Evolutionary conservation across 495 filamentous ascomycete species (phyloP), one percentile per base, ranked within the genome.

Genomic region (Xylaria cubensis): DNA sequence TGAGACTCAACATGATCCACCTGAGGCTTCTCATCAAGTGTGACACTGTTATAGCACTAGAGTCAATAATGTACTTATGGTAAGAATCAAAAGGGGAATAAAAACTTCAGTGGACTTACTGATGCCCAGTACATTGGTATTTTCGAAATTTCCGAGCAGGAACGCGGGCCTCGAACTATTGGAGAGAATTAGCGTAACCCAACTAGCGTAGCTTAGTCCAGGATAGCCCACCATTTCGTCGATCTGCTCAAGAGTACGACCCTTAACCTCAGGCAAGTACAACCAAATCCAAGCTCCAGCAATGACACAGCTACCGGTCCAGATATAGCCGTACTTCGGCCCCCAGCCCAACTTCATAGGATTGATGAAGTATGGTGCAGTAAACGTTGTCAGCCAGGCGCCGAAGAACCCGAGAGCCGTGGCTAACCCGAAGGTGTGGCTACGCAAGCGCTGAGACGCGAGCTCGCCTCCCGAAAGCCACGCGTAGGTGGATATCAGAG

Each of bases 381-480:
- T 88, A 65, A 90, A 90, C 2, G 86, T 88, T 3, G 84, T 84
- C 59, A 90, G 77, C 88, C 88, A 88, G 15, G 84, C 86, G 24
- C 81, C 83, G 56, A 87, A 79, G 75, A 88, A 89, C 7, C 86
- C 86, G 2, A 88, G 74, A 7, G 86, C 83, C 0, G 87, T 83
- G 1, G 87, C 87, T 36, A 89, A 72, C 59, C 88, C 88, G 62
- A 89, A 89, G 0, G 87, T 89, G 76, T 89, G 88, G 36, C 82
- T 84, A 7, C 88, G 84, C 32, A 89, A 80, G 3, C 86, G 81
- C 76, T 90, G 82, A 0, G 80, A 85, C 1, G 88, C 87, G 69
- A 90, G 81, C 80, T 91, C 85, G 61, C 89, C 89, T 15, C 88
- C 88, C 0, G 84, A 85, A 0, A 91, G 80, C 88, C 88, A 91